Base-by-base conservation (phyloP, 371 early-diverging fungal species). In the Mucor velutinosus region DNA sequence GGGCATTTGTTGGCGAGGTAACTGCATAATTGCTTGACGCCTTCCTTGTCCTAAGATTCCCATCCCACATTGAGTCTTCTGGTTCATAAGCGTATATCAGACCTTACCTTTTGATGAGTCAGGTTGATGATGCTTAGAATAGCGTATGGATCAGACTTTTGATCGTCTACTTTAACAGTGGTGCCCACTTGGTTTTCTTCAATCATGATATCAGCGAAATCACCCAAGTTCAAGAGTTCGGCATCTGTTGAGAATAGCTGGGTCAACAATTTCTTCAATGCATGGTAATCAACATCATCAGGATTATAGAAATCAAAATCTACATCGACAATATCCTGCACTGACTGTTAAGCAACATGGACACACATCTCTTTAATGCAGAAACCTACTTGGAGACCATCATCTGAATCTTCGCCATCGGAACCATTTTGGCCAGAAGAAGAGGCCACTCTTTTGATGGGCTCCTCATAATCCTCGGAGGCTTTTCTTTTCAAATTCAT, bases 251-350 rank as follows among this genome's bases (percentile, higher is more conserved):
- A 89, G 64, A 97, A 95, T 11, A 91, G 77, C 62, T 93, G 92
- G 23, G 69, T 76, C 14, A 97, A 67, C 10, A 99, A 85, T 30
- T 90, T 88, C 76, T 98, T 98, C 64, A 97, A 78, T 12, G 95
- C 93, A 70, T 97, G 97, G 70, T 90, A 99, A 81, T 99, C 99
- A 23, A 88, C 86, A 56, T 89, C 87, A 64, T 90, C 87, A 19
- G 94, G 93, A 62, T 94, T 94, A 80, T 91, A 95, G 75, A 98
- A 99, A 72, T 97, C 98, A 74, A 98, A 97, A 69, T 97, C 96
- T 14, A 98, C 95, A 65, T 97, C 88, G 30, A 98, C 89, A 43
- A 91, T 87, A 51, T 94, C 93, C 89, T 89, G 62, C 29, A 45
- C 29, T 10, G 10, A 39, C 29, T 32, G 29, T 47, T 10, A 5